Evolutionary conservation across 1,284 basidiomycete genomes (phyloP).

Genomic region (Trametes polyzona): DNA sequence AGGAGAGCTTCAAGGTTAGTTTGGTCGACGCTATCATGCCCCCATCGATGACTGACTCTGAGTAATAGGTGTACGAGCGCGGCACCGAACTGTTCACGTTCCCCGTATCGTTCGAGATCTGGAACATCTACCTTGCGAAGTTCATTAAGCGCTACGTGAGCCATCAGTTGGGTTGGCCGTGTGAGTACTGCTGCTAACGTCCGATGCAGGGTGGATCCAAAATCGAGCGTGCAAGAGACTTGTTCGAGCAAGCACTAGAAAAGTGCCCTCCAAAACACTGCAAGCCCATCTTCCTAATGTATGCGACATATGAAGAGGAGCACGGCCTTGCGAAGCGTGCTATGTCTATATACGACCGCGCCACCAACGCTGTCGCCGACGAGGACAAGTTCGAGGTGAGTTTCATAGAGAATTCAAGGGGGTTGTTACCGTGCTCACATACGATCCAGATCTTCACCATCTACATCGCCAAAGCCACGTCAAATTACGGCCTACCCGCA

Average conservation of each 20-base stretch:
- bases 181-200: background rate
- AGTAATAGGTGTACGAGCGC: slow-evolving; percentile 85
- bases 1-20: slow-evolving; percentile 94
- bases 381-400: slow-evolving; percentile 93
- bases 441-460: slow-evolving; percentile 87
- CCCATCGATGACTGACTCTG: background rate
- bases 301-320: slow-evolving; percentile 94
- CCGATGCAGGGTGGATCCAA: slow-evolving; percentile 81
- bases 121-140: slow-evolving; percentile 98
- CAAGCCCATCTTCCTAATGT: slow-evolving; percentile 96
- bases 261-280: slow-evolving; percentile 95
- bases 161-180: background rate
- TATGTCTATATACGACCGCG: slow-evolving; percentile 96
- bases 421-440: too few species aligned
- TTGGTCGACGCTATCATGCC: background rate
- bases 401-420: too few species aligned
- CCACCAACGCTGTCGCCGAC: slow-evolving; percentile 83
- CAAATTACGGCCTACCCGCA: slow-evolving; percentile 94
- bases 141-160: slow-evolving; percentile 95
- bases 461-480: slow-evolving; percentile 97
- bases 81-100: slow-evolving; percentile 98
- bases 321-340: slow-evolving; percentile 94
- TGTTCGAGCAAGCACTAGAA: slow-evolving; percentile 97
- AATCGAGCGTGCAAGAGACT: slow-evolving; percentile 92
- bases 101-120: slow-evolving; percentile 97